A percentile compares a stretch with the other conserved stretches of the same genome.
These are phyloP conservation scores for Naumovozyma castellii DNA, from an alignment of 805 yeast species.

Conservation along the genomic window DNA sequence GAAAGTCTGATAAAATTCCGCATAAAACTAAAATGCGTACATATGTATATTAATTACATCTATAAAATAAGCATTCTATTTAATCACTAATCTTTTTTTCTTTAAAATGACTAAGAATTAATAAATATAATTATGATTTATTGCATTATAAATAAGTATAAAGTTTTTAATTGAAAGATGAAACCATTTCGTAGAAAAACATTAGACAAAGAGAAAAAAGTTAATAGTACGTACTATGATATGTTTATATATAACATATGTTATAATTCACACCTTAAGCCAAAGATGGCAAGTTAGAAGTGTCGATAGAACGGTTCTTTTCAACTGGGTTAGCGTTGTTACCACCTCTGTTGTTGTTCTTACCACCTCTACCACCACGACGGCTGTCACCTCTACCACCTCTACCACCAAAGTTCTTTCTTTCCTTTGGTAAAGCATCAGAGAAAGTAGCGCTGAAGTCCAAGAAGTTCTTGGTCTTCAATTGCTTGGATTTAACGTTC, in stretches of 20 bases:
- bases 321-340: constrained; percentile 21
- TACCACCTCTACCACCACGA: constrained; percentile 24
- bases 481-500: constrained; percentile 60
- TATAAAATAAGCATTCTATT: no score
- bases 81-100: no score
- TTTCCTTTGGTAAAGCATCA: constrained; percentile 40
- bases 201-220: neutral
- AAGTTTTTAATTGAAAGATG: no score
- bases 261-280: constrained; percentile 23
- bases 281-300: constrained; percentile 69
- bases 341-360: constrained; percentile 18
- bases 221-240: neutral
- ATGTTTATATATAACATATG: neutral
- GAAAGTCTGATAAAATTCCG: constrained; percentile 9
- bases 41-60: no score
- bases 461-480: constrained; percentile 71
- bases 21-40: no score
- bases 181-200: neutral
- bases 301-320: constrained; percentile 37
- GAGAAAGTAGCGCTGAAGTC: constrained; percentile 67
- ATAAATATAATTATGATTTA: no score
- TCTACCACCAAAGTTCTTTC: constrained; percentile 31
- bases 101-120: no score
- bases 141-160: no score
- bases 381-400: constrained; percentile 28